Evolutionary conservation across 345 rosid species (phyloP), one percentile per base, ranked within the genome.

Genomic region (Ailanthus altissimus): DNA sequence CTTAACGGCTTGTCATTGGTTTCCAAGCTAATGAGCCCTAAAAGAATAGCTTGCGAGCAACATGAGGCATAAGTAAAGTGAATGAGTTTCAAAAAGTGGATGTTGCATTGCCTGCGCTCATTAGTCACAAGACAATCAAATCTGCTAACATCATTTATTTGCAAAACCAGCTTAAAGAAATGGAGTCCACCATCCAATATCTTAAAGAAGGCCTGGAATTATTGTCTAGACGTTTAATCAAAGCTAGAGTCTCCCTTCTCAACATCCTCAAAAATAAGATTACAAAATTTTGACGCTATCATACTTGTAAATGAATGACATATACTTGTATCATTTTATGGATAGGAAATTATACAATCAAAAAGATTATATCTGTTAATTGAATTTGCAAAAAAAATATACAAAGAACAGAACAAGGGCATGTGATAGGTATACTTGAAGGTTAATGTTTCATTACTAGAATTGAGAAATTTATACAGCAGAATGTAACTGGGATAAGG

Each of bases 201-300:
- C 82, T 91, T 32, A 87, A 86, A 83, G 82, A 78, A 51, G 91
- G 83, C 57, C 69, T 84, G 8, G 83, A 89, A 43, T 56, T 67
- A 77, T 82, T 88, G 72, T 77, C 74, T 11, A 82, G 87, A 63
- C 72, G 78, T 28, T 26, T 85, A 77, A 91, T 84, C 75, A 85
- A 86, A 79, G 71, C 82, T 32, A 79, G 84, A 75, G 86, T 78
- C 42, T 84, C 86, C 23, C 51, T 84, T 70, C 89, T 87, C 46
- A 89, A 87, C 81, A 85, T 82, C 66, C 69, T 84, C 64, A 59
- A 49, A 59, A 46, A 82, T 26, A 77, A 73, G 68, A 58, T 43
- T 15, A n/a, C 25, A 6, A 43, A 72, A 72, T 18, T 16, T 26
- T 46, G 28, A 14, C 1, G n/a, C 11, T 18, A 3, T 28, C 40